These are phyloP conservation scores for Hypoxylon sp. DNA, from an alignment of 2,329 filamentous ascomycete species.

Conservation along the genomic window DNA sequence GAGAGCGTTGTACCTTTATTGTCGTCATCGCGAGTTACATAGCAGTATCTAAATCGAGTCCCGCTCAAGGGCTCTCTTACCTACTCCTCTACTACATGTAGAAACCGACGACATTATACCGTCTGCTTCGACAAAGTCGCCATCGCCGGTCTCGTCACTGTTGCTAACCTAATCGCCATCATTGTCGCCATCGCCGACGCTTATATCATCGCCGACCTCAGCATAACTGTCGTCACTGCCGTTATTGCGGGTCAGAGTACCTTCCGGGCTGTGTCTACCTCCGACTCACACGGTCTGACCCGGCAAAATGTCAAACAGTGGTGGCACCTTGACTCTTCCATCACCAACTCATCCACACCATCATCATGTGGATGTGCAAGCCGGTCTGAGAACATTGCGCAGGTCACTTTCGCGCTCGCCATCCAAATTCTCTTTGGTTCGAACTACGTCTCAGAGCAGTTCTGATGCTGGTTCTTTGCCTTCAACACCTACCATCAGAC, in stretches of 20 bases:
- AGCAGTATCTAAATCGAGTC: slow-evolving; percentile 43
- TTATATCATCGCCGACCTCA: background rate
- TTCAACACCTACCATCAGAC: slow-evolving; percentile 61
- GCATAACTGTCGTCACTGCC: background rate
- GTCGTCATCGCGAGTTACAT: slow-evolving; percentile 27
- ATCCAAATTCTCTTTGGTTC: slow-evolving; percentile 82
- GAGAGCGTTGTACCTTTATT: slow-evolving; percentile 45
- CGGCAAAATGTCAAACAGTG: slow-evolving; percentile 57
- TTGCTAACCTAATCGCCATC: background rate
- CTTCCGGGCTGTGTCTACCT: background rate
- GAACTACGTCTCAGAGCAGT: slow-evolving; percentile 62
- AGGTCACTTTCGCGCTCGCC: slow-evolving; percentile 94
- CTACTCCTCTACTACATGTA: background rate
- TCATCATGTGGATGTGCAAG: slow-evolving; percentile 83
- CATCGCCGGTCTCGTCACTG: background rate
- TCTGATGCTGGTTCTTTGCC: slow-evolving; percentile 66
- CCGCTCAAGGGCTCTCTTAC: background rate
- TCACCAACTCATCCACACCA: slow-evolving; percentile 88
- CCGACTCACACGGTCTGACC: background rate
- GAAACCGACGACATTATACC: background rate
- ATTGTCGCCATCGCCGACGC: background rate
- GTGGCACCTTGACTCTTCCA: slow-evolving; percentile 82
- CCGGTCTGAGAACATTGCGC: slow-evolving; percentile 85
- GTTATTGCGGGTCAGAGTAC: slow-evolving; percentile 12
- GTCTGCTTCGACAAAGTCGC: background rate